Evolutionary conservation across 257 asterid species (phyloP), one percentile per base, ranked within the genome.

Genomic region (Ehretia macrophylla): DNA sequence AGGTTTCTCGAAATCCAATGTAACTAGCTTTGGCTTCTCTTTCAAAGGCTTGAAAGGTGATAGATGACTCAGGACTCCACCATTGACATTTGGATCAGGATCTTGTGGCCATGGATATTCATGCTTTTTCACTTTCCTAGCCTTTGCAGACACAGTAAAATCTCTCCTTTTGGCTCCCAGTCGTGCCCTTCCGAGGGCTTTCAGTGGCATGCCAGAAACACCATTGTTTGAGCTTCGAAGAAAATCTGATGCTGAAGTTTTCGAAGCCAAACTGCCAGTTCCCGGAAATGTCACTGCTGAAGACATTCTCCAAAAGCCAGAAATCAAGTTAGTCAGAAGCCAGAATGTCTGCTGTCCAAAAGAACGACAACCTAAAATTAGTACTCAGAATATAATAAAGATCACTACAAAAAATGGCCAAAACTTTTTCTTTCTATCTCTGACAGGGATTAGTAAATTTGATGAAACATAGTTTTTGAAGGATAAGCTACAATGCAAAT

Each of bases 1-100:
- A 51, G 96, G 97, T 61, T 82, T 89, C 86, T 93, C 99, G 48
- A 89, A 93, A 51, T 83, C 94, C 85, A 89, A 82, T 32, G 85
- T 86, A 44, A 93, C 94, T 12, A 95, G 96, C 82, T 93, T 93
- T 17, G 81, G 96, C 73, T 81, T 93, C 81, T 86, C 97, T 78
- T 76, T 89, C 81, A 89, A 81, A 64, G 99, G 96, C 78, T 89
- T 89, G 85, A 93, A 93, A 69, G 70, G 70, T 21, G 97, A 93
- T 66, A 93, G 84, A 57, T 83, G 95, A 55, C 88, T 80, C 39
- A 93, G 94, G 67, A 86, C 77, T 69, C 99, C 97, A 68, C 99
- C 99, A 78, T 75, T 81, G 65, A 89, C 90, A 81, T 81, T 86
- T 50, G 73, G 94, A 71, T 89, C 96, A 44, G 94, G 85, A 69